These are phyloP conservation scores for Citrus reticulata DNA, from an alignment of 345 rosid species.

Conservation along the genomic window DNA sequence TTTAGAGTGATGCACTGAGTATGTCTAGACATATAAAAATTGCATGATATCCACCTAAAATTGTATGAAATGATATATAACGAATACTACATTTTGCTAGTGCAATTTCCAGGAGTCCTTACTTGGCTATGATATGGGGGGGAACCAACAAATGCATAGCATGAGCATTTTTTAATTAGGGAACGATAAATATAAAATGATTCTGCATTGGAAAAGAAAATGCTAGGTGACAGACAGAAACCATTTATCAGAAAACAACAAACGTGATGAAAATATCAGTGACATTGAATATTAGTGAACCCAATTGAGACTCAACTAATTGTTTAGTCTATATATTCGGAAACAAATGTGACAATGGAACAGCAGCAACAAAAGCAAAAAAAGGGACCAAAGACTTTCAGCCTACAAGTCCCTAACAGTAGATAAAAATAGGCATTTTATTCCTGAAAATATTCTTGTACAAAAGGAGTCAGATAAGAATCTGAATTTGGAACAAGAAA, in stretches of 20 bases:
- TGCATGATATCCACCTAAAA: not conserved
- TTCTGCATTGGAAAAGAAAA: not conserved
- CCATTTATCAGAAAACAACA: not conserved
- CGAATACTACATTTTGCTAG: not conserved
- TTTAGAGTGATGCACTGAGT: too few relatives aligned
- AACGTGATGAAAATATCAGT: not conserved
- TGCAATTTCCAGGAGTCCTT: not conserved
- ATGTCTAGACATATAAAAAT: too few relatives aligned
- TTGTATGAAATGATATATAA: not conserved
- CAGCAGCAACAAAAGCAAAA: not conserved
- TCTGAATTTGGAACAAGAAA: not conserved
- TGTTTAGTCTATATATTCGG: not conserved
- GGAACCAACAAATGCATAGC: not conserved
- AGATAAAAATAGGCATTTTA: not conserved
- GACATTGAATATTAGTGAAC: not conserved
- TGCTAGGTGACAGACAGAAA: not conserved
- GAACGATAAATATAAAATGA: not conserved
- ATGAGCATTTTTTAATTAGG: not conserved
- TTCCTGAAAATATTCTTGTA: not conserved
- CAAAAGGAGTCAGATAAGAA: not conserved
- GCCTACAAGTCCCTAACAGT: not conserved
- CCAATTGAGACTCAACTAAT: not conserved
- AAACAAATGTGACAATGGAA: not conserved
- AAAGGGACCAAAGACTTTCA: not conserved
- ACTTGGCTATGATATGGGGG: not conserved